Base-by-base conservation (phyloP, 1,284 basidiomycete genomes). In the Anthracocystis setariae region DNA sequence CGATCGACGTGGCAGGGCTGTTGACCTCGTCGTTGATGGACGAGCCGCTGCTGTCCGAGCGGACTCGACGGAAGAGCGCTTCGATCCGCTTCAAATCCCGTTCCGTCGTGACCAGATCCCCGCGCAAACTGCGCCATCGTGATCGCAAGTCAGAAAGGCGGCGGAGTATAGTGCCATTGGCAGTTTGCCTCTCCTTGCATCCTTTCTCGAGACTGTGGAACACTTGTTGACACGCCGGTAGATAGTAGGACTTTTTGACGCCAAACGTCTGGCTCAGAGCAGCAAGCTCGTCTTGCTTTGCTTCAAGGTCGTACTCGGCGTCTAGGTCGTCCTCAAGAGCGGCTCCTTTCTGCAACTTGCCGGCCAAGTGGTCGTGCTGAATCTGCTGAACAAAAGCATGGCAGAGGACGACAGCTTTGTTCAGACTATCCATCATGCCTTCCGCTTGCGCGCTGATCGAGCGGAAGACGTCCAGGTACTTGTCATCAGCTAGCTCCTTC, bases 351-450 rank as follows among this genome's bases (percentile, higher is more conserved):
- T 50, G 60, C 25, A 70, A 33, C 25, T 46, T 53, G 23, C 68
- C 61, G 7, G 47, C 59, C 25, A 43, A 13, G 33, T 68, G 57
- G 18, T 75, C 64, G 38, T 47, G 59, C 8, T 70, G 57, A 8
- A 71, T 56, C 24, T 73, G 59, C 13, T 45, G 37, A 39, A 80
- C 63, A 51, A 81, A 81, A 76, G 90, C 90, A 85, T 92, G 90
- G 84, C 91, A 93, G 74, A 91, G 88, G 72, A 89, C 89, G 44
- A 94, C 89, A 8, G 91, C 91, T 82, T 93, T 95, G 85, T 96
- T 92, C 68, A 98, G 84, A 77, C 92, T 93, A 25, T 90, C 89
- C 92, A 98, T 94, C 93, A 98, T 95, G 25, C 91, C 92, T 79
- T 94, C 91, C 32, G 93, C 93, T 83, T 97, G 94, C 67, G 92